phyloP scores from a whole-genome alignment of 202 grass and related monocot genomes.

The Sporobolus alterniflorus region DNA sequence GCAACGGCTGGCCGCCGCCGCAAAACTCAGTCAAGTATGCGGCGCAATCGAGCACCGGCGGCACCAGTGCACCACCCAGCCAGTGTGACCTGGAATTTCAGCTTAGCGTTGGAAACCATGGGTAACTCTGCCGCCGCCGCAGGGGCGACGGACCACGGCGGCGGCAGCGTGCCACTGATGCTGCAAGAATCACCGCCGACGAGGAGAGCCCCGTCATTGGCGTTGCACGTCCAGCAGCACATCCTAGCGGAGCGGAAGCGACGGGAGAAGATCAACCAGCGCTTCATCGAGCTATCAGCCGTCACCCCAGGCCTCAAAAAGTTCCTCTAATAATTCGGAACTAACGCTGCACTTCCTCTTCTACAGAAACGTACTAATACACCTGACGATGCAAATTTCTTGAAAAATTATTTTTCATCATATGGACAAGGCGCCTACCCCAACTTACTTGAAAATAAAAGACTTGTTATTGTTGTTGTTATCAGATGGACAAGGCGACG shows the following conservation, averaged over 20 bases:
- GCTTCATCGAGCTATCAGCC: constrained; percentile 76
- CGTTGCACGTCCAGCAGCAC: constrained; percentile 37
- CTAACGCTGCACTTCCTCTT: not conserved
- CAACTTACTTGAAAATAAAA: too few species aligned
- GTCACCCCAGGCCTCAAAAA: constrained; percentile 80
- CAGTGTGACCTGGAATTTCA: constrained; percentile 49
- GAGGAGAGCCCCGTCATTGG: not conserved
- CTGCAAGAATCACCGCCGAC: not conserved
- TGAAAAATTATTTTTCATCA: too few species aligned
- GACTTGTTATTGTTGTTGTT: too few species aligned
- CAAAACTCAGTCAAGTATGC: not conserved
- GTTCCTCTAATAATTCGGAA: constrained; percentile 23
- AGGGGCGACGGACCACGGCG: not conserved
- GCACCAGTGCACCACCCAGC: constrained; percentile 10
- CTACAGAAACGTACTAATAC: too few species aligned
- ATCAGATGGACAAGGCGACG: constrained; percentile 87
- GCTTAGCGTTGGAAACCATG: constrained; percentile 12
- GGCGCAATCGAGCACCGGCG: not conserved
- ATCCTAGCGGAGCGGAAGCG: constrained; percentile 75
- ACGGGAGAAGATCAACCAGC: constrained; percentile 81
- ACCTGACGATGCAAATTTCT: too few species aligned
- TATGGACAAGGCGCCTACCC: too few species aligned
- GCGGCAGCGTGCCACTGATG: not conserved
- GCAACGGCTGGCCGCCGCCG: constrained; percentile 26
- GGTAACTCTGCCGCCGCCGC: not conserved